Evolutionary conservation across 768 basidiomycete species (phyloP).

Genomic region (Botryobasidium botryosum): DNA sequence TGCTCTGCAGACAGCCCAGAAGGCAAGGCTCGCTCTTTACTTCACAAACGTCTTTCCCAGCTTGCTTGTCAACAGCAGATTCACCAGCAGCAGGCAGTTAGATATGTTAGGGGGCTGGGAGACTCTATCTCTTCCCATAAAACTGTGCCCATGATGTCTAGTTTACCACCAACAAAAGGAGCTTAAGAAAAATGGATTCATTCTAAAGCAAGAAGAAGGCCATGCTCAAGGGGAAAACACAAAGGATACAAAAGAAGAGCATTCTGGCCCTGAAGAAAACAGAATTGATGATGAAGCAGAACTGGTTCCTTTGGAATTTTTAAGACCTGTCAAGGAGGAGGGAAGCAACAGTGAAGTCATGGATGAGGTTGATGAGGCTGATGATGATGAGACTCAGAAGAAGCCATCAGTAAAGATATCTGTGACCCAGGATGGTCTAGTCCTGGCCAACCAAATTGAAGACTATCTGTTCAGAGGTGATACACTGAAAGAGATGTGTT

Average conservation of each 20-base stretch:
- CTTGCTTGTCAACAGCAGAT: constrained; percentile 20
- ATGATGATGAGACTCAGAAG: too few species aligned
- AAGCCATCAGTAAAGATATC: too few species aligned
- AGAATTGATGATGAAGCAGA: background rate
- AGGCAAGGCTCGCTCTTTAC: constrained; percentile 13
- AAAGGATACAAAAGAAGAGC: too few species aligned
- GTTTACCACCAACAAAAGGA: too few species aligned
- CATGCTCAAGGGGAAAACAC: background rate
- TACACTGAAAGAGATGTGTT: constrained; percentile 12
- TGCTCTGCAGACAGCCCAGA: background rate
- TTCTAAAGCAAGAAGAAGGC: background rate
- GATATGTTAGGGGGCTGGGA: constrained; percentile 17
- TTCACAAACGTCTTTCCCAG: constrained; percentile 21
- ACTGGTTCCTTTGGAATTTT: too few species aligned
- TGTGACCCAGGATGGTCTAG: constrained; percentile 6
- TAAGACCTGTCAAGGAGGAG: too few species aligned
- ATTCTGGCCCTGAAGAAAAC: too few species aligned
- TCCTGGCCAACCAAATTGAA: constrained; percentile 16
- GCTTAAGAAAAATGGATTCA: too few species aligned
- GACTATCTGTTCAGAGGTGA: constrained; percentile 17
- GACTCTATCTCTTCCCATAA: constrained; percentile 19
- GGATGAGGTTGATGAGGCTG: background rate
- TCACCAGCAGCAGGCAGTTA: constrained; percentile 21
- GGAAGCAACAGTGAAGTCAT: too few species aligned
- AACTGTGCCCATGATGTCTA: constrained; percentile 18